Conservation (phyloP, 495 filamentous ascomycete genomes). For the Chlorociboria aeruginascens region DNA sequence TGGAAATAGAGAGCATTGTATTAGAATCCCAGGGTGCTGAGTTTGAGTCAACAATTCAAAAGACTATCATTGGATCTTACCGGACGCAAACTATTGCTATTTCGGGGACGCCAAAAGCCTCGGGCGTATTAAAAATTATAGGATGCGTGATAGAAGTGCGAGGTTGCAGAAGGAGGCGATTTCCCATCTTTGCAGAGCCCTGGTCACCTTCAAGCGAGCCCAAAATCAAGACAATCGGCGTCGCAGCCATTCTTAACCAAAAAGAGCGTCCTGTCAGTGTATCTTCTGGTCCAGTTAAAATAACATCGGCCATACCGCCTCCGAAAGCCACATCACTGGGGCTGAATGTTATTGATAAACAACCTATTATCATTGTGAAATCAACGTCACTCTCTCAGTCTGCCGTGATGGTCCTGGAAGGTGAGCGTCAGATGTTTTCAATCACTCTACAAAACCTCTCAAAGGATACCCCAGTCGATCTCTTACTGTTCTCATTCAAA, state of each 20-base stretch:
- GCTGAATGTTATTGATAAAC: slow-evolving; percentile 54
- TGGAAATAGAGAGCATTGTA: slow-evolving; percentile 75
- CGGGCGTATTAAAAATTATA: slow-evolving; percentile 59
- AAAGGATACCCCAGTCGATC: slow-evolving; percentile 56
- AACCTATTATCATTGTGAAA: slow-evolving; percentile 65
- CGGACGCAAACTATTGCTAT: slow-evolving; percentile 69
- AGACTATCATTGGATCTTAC: slow-evolving; percentile 62
- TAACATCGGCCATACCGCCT: slow-evolving; percentile 19
- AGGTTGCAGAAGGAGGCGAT: slow-evolving; percentile 68
- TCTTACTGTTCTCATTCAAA: slow-evolving; percentile 76
- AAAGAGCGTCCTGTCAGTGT: slow-evolving; percentile 44
- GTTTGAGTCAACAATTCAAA: slow-evolving; percentile 53
- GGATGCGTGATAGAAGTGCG: slow-evolving; percentile 71
- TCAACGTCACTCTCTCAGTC: slow-evolving; percentile 71
- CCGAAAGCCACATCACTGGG: slow-evolving; percentile 22
- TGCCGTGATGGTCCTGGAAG: slow-evolving; percentile 84
- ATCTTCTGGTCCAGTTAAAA: slow-evolving; percentile 12
- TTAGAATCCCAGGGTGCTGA: slow-evolving; percentile 59
- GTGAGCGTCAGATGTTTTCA: slow-evolving; percentile 64
- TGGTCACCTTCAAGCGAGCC: slow-evolving; percentile 60
- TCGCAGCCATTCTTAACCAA: slow-evolving; percentile 37
- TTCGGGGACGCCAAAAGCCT: slow-evolving; percentile 47
- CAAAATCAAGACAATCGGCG: slow-evolving; percentile 65
- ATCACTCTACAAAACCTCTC: slow-evolving; percentile 76
- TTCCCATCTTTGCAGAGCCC: slow-evolving; percentile 66